Percentiles rank a stretch among this genome's conserved stretches.
These are phyloP conservation scores for Lagerstroemia speciosa DNA, from an alignment of 345 rosid species.

Conservation along the genomic window DNA sequence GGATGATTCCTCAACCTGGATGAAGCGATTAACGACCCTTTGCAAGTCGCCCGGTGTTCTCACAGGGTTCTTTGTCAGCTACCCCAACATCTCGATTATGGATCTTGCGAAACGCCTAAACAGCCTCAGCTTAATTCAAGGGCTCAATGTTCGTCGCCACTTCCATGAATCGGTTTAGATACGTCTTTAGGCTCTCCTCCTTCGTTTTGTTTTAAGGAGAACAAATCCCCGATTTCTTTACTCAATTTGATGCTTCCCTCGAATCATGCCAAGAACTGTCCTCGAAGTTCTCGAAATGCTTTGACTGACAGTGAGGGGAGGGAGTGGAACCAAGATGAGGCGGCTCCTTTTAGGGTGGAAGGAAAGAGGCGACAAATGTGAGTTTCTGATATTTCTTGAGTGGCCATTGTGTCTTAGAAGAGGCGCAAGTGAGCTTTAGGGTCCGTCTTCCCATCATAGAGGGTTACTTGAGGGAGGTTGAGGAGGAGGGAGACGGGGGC, in stretches of 20 bases:
- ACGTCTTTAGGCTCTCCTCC: too few relatives aligned
- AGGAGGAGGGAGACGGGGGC: too few relatives aligned
- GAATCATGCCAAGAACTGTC: background rate
- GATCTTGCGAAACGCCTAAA: background rate
- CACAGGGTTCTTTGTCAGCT: background rate
- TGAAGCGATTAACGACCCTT: background rate
- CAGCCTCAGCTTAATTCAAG: background rate
- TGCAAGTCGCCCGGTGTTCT: background rate
- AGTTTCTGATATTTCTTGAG: too few relatives aligned
- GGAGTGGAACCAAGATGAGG: too few relatives aligned
- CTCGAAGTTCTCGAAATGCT: too few relatives aligned
- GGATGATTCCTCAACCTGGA: background rate
- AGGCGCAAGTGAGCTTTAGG: too few relatives aligned
- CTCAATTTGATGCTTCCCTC: background rate
- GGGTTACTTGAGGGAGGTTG: too few relatives aligned
- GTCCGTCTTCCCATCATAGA: too few relatives aligned
- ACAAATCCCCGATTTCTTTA: background rate
- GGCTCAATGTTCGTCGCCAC: background rate
- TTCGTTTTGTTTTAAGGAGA: background rate
- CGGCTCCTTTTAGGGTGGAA: too few relatives aligned
- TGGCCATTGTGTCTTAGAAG: too few relatives aligned
- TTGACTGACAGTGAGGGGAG: too few relatives aligned
- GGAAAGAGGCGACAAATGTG: too few relatives aligned
- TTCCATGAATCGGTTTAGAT: background rate
- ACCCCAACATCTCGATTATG: background rate